Conservation (phyloP, 192 early-diverging fungal genomes). For the Podila epicladia region DNA sequence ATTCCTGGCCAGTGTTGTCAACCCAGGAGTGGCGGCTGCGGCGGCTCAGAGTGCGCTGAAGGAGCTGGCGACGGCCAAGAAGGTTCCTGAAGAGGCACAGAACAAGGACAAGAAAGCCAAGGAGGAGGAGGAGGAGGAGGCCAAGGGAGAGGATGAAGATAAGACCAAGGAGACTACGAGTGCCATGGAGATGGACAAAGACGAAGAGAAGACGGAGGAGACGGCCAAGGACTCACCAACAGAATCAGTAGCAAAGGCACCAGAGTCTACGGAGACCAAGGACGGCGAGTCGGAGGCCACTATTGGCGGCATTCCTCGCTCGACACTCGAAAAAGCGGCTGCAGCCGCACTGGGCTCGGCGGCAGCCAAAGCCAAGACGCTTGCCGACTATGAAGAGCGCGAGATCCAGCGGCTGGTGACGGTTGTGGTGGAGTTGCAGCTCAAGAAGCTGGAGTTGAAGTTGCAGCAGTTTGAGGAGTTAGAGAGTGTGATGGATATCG, state of each 20-base stretch:
- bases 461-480: slow-evolving; percentile 94
- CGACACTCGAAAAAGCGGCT: slow-evolving; percentile 79
- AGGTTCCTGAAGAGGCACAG: slow-evolving; percentile 39
- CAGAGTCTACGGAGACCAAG: slow-evolving; percentile 10
- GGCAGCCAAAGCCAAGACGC: slow-evolving; percentile 86
- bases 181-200: slow-evolving; percentile 47
- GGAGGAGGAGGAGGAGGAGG: slow-evolving; percentile 18
- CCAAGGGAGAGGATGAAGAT: slow-evolving; percentile 14
- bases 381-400: slow-evolving; percentile 86
- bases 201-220: slow-evolving; percentile 6
- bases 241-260: neutral
- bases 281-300: slow-evolving; percentile 5
- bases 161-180: slow-evolving; percentile 4
- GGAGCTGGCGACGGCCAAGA: slow-evolving; percentile 62
- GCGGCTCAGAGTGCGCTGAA: slow-evolving; percentile 87
- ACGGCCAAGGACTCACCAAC: too few species aligned
- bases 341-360: slow-evolving; percentile 92
- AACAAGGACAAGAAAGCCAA: slow-evolving; percentile 11
- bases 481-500: slow-evolving; percentile 88
- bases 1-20: slow-evolving; percentile 88
- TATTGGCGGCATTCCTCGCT: slow-evolving; percentile 45
- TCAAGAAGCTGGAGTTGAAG: slow-evolving; percentile 92
- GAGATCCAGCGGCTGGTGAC: slow-evolving; percentile 87
- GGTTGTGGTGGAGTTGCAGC: slow-evolving; percentile 85
- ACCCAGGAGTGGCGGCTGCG: slow-evolving; percentile 86